A percentile compares a stretch with the other conserved stretches of the same genome.
These are phyloP conservation scores for Vitis rotundifolia DNA, from an alignment of 164 flowering plant genomes.

Conservation along the genomic window DNA sequence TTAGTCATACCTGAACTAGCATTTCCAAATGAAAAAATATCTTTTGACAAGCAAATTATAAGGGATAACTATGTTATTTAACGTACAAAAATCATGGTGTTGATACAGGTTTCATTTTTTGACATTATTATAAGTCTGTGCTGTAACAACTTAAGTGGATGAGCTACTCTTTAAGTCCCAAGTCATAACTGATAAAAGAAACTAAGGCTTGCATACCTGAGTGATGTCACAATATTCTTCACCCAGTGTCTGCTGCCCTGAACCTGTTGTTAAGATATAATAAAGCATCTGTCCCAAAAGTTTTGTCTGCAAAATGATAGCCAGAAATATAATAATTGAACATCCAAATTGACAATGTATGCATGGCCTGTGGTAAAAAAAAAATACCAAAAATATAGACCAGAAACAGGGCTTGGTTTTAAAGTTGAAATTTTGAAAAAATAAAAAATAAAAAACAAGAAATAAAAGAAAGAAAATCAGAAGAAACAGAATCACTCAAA, in stretches of 20 bases:
- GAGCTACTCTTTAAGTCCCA: background rate
- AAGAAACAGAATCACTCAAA: too few species aligned
- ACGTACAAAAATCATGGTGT: too few species aligned
- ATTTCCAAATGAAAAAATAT: too few species aligned
- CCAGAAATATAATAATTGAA: background rate
- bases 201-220: slow-evolving; percentile 49
- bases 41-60: too few species aligned
- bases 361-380: too few species aligned
- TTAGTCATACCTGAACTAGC: too few species aligned
- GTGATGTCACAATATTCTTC: slow-evolving; percentile 97
- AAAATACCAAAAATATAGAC: background rate
- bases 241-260: slow-evolving; percentile 98
- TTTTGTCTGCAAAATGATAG: slow-evolving; percentile 60
- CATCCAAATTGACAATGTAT: background rate
- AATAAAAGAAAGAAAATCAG: background rate
- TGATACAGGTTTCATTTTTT: too few species aligned
- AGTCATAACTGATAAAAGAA: background rate
- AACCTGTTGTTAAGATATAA: slow-evolving; percentile 85
- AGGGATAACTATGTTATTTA: too few species aligned
- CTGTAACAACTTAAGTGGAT: background rate
- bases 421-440: too few species aligned
- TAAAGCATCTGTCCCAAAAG: slow-evolving; percentile 96
- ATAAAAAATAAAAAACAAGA: background rate
- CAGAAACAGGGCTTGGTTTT: background rate
- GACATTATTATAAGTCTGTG: too few species aligned